phyloP scores from a whole-genome alignment of 225 moss, liverwort and hornwort genomes.

The Pseudoscleropodium purum region DNA sequence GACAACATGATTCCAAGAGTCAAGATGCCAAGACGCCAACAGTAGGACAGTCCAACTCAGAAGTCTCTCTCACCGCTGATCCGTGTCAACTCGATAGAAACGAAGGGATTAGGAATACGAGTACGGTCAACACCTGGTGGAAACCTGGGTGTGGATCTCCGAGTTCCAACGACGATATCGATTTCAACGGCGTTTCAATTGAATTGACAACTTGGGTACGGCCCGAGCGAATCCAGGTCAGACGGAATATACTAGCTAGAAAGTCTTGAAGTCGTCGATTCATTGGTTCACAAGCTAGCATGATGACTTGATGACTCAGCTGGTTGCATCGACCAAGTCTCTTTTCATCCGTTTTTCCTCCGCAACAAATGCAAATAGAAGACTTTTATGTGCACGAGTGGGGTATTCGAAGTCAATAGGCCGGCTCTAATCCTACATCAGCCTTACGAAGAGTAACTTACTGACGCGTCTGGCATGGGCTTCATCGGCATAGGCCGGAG shows the following conservation, averaged over 20 bases:
- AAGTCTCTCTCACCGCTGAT: neutral
- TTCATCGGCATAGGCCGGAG: neutral
- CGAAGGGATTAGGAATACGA: neutral
- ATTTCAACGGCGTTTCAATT: neutral
- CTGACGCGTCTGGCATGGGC: neutral
- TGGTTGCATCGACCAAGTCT: neutral
- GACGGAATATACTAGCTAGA: neutral
- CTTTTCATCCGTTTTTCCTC: neutral
- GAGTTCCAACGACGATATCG: neutral
- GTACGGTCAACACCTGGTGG: too few relatives aligned
- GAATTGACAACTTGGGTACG: neutral
- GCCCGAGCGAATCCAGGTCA: neutral
- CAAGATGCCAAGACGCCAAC: neutral
- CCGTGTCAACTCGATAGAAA: neutral
- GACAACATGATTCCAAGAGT: neutral
- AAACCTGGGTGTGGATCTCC: neutral
- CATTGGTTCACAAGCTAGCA: neutral
- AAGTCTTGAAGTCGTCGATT: neutral
- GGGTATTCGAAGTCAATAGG: neutral
- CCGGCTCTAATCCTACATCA: neutral
- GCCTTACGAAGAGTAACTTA: neutral
- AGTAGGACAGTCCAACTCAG: neutral
- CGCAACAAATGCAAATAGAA: neutral
- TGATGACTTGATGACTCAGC: neutral
- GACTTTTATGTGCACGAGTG: constrained; percentile 4